Evolutionary conservation across 768 basidiomycete genomes (phyloP).

Genomic region (Leccinum disarticulatum): DNA sequence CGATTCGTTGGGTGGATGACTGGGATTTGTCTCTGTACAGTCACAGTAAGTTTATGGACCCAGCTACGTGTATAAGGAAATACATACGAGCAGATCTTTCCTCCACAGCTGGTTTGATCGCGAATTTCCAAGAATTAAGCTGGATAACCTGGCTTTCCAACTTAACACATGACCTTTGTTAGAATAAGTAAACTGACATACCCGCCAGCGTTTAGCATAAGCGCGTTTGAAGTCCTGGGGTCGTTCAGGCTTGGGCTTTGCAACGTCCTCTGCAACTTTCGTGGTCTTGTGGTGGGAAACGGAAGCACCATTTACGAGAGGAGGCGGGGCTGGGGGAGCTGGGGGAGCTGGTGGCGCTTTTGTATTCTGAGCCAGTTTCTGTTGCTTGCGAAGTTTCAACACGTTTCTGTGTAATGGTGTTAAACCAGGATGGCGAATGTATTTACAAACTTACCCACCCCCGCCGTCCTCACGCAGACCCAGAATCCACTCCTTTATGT

Average conservation of each 20-base stretch:
- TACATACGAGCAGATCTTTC: constrained; percentile 13
- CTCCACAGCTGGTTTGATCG: constrained; percentile 8
- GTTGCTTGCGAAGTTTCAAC: constrained; percentile 46
- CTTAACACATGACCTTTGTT: not conserved
- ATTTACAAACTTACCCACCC: constrained; percentile 49
- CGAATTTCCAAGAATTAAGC: constrained; percentile 16
- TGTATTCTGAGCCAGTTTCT: constrained; percentile 13
- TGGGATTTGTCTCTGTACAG: constrained; percentile 6
- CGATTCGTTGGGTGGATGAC: not conserved
- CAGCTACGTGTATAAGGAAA: not conserved
- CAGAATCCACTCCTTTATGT: constrained; percentile 51
- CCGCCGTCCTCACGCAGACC: constrained; percentile 59
- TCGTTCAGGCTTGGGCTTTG: constrained; percentile 7
- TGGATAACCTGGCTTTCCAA: constrained; percentile 12
- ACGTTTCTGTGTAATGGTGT: constrained; percentile 36
- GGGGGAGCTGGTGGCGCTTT: not conserved
- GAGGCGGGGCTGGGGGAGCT: constrained; percentile 7
- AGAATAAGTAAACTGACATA: constrained; percentile 3
- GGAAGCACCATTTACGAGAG: not conserved
- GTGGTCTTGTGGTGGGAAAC: not conserved
- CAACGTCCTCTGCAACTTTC: constrained; percentile 1
- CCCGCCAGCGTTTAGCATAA: constrained; percentile 30
- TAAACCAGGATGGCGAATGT: constrained; percentile 3
- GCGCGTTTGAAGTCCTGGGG: constrained; percentile 12
- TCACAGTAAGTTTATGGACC: not conserved